phyloP scores from a whole-genome alignment of 139 green algal species.

The Coelastrella sp. region DNA sequence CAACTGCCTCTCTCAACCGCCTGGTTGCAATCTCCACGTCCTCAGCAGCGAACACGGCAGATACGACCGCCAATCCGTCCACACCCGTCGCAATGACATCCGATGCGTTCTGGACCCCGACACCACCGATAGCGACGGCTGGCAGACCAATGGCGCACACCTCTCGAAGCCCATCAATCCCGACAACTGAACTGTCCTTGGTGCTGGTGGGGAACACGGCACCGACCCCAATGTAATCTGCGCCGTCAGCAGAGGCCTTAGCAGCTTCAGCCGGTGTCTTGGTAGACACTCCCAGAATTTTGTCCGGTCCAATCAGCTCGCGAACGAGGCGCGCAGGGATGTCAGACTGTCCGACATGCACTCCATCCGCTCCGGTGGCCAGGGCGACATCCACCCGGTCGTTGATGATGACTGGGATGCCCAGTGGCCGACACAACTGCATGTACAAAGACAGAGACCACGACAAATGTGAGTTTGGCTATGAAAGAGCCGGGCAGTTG shows the following conservation, averaged over 20 bases:
- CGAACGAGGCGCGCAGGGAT: constrained; percentile 73
- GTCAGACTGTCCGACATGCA: constrained; percentile 92
- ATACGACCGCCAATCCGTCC: constrained; percentile 84
- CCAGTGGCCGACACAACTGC: constrained; percentile 65
- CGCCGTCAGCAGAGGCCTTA: constrained; percentile 71
- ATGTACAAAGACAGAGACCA: not conserved
- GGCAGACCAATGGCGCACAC: constrained; percentile 76
- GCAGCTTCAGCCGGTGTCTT: constrained; percentile 81
- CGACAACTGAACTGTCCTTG: constrained; percentile 86
- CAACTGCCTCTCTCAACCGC: constrained; percentile 53
- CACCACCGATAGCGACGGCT: constrained; percentile 92
- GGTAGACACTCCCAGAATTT: constrained; percentile 88
- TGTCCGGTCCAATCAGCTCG: constrained; percentile 63
- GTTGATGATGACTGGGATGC: constrained; percentile 93
- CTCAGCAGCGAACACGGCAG: constrained; percentile 74
- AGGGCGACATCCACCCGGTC: constrained; percentile 94
- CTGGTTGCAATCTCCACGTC: constrained; percentile 65
- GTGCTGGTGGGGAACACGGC: constrained; percentile 85
- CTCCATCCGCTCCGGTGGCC: constrained; percentile 84
- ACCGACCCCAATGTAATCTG: constrained; percentile 92
- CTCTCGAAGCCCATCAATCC: constrained; percentile 71
- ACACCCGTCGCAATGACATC: constrained; percentile 59
- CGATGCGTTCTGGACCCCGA: constrained; percentile 70
- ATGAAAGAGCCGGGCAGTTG: too few relatives aligned
- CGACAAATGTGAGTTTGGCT: not conserved